Evolutionary conservation across 441 rosid species (phyloP), one percentile per base, ranked within the genome.

Genomic region (Gossypium lobatum): DNA sequence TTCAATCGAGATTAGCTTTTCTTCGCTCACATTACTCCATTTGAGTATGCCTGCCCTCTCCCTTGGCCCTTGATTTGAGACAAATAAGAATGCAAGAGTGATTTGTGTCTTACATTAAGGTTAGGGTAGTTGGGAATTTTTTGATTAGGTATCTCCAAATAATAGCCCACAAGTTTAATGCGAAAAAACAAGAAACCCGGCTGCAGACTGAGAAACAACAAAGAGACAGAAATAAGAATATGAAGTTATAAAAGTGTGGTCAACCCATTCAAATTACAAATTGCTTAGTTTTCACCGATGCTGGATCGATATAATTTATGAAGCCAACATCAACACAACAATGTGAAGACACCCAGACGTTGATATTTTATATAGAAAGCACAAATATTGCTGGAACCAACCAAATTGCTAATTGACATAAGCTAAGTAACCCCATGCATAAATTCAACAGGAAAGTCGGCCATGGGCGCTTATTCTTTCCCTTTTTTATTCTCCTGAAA

Each of bases 361-460:
- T 70, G 70, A 59, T 76, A 28, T 75, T 46, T 28, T 23, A 7
- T 31, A 31, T 31, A 31, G 0, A 6, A 5, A 31, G 37, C 37
- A 31, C 37, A 31, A 31, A 1, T 31, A 31, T 31, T 6, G 37
- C 52, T 31, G 60, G 16, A 64, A 70, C 21, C 4, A 63, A 48
- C 6, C 64, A 17, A 17, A 62, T 57, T 75, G 73, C 83, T 81
- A 80, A 59, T 73, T 80, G 81, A 81, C 89, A 84, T 54, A 55
- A 73, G 81, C 83, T 74, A 84, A 79, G 81, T 59, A 73, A 73
- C 71, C 77, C 68, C 54, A 46, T 63, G 85, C 84, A 78, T 84
- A 79, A 76, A 70, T 70, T 83, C 87, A 75, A 73, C 78, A 73
- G 65, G 76, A 77, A 66, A 73, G 84, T 80, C 87, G 77, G 85